Evolutionary conservation across 1,139 yeast genomes (phyloP), one percentile per base, ranked within the genome.

Genomic region (Kodamaea sp.): DNA sequence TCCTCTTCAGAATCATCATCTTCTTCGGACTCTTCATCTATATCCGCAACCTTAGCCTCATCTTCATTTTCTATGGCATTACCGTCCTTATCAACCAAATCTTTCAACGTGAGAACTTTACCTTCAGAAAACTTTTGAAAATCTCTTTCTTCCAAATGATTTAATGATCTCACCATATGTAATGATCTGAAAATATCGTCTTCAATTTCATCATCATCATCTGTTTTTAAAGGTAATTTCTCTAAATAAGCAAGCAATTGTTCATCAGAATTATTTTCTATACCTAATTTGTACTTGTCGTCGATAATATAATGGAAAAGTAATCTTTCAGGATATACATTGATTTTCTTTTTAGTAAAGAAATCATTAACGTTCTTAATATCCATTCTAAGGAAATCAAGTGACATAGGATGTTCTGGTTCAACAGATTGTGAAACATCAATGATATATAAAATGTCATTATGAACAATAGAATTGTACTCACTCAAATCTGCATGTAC

Each of bases 371-470:
- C 89, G 55, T 94, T 94, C 61, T 90, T 92, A 54, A 94, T 90
- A 62, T 94, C 99, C 98, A 92, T 92, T 57, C 99, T 72, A 43
- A 94, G 65, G 57, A 94, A 94, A 58, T 92, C 97, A 44, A 92
- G 70, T 32, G 96, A 86, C 86, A 88, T 89, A 6, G 97, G 98
- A 61, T 94, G 99, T 52, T 90, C 97, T 20, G 96, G 97, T 59
- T 94, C 97, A 24, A 94, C 98, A 28, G 95, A 83, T 58, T 94
- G 99, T 1, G 97, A 90, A 15, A 94, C 99, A 66, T 94, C 99
- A 51, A 94, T 87, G 43, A 94, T 87, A 62, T 85, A 89, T 27
- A 94, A 67, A 54, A 80, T 76, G 33, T 76, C 81, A n/a, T 86
- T 57, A 57, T 90, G 97, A 23, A 94, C 85, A 45, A 94, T 85